These are phyloP conservation scores for Hericium coralloides DNA, from an alignment of 768 basidiomycete species.

Conservation along the genomic window DNA sequence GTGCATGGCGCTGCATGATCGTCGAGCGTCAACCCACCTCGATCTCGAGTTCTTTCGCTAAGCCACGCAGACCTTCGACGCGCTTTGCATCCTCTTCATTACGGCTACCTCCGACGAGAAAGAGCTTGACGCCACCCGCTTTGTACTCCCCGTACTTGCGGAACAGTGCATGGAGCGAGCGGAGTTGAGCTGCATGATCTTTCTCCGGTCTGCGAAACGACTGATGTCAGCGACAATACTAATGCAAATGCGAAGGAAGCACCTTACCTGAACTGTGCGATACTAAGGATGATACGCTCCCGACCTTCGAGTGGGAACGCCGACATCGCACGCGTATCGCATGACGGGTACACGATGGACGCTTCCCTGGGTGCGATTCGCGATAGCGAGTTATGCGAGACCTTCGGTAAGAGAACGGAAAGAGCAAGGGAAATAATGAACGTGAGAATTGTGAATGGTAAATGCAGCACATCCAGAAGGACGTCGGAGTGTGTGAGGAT, in stretches of 20 bases:
- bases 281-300: slow-evolving; percentile 64
- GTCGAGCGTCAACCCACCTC: slow-evolving; percentile 34
- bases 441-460: slow-evolving; percentile 2
- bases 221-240: neutral
- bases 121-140: slow-evolving; percentile 38
- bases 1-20: neutral
- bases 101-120: slow-evolving; percentile 81
- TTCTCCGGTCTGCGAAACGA: slow-evolving; percentile 72
- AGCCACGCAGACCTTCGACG: slow-evolving; percentile 46
- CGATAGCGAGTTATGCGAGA: neutral
- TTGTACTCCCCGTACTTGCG: slow-evolving; percentile 49
- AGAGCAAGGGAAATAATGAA: neutral
- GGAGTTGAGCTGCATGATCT: slow-evolving; percentile 76
- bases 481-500: slow-evolving; percentile 54
- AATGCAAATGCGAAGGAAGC: neutral
- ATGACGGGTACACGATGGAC: slow-evolving; percentile 81
- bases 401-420: neutral
- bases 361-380: slow-evolving; percentile 17
- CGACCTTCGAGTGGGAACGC: slow-evolving; percentile 44
- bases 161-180: slow-evolving; percentile 55
- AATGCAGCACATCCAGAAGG: slow-evolving; percentile 38
- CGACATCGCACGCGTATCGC: slow-evolving; percentile 71
- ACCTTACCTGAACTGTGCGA: slow-evolving; percentile 89
- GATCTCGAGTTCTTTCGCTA: slow-evolving; percentile 57
- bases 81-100: slow-evolving; percentile 67